A percentile compares a stretch with the other conserved stretches of the same genome.
Conservation (phyloP, 306 rosid species). For the Cucumis sativus region DNA sequence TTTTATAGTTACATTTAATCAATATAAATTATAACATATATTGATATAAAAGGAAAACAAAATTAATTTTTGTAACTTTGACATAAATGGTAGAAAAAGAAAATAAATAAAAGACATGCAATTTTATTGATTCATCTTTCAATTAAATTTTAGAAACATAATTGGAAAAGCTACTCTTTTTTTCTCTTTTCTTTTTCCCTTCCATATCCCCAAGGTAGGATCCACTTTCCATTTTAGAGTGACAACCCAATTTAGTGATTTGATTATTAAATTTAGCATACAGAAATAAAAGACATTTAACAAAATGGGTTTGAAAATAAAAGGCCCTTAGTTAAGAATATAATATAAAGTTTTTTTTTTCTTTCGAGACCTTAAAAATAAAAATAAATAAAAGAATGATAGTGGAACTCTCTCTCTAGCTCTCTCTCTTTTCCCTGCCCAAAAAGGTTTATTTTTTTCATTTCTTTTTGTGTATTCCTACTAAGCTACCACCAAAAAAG, state of each 20-base stretch:
- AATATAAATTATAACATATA: background rate
- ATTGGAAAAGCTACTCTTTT: background rate
- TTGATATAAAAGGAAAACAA: too few relatives aligned
- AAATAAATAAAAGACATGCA: background rate
- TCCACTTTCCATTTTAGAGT: slow-evolving; percentile 1
- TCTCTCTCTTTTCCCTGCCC: background rate
- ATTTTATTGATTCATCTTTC: background rate
- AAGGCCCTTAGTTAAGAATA: background rate
- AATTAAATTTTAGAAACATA: background rate
- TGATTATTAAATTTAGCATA: background rate
- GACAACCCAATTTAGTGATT: background rate
- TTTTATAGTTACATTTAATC: background rate
- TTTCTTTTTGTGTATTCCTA: background rate
- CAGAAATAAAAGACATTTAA: background rate
- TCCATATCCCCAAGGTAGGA: background rate
- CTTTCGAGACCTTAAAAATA: background rate
- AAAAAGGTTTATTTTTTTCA: background rate
- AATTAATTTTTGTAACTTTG: too few relatives aligned
- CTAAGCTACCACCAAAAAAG: background rate
- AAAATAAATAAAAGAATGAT: background rate
- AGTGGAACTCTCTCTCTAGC: background rate
- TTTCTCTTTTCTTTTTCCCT: too few relatives aligned
- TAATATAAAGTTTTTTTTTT: background rate
- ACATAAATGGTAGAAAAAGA: background rate
- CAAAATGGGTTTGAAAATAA: background rate